phyloP scores from a whole-genome alignment of 345 rosid species.

The Populus alba region DNA sequence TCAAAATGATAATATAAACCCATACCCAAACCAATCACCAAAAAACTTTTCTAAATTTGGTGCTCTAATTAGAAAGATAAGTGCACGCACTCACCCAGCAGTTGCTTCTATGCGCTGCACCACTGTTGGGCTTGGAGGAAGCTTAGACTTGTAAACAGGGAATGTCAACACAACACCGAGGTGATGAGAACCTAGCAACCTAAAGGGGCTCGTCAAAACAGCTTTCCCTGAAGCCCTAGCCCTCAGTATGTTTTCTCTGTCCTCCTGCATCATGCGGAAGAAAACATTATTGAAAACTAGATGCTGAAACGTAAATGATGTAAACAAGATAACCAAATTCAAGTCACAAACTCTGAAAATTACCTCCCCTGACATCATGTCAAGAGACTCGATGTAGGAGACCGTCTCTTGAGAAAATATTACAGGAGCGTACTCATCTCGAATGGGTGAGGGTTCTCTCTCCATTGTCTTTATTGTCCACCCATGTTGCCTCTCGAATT shows the following conservation, averaged over 20 bases:
- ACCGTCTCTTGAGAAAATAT: slow-evolving; percentile 90
- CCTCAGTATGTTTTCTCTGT: slow-evolving; percentile 81
- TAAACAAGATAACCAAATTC: background rate
- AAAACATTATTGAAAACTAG: slow-evolving; percentile 8
- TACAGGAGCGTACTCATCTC: slow-evolving; percentile 97
- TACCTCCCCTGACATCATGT: slow-evolving; percentile 99
- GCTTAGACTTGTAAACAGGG: slow-evolving; percentile 88
- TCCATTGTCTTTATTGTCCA: slow-evolving; percentile 95
- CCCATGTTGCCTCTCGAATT: slow-evolving; percentile 75
- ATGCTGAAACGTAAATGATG: background rate
- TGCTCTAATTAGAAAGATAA: background rate
- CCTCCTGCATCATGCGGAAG: slow-evolving; percentile 57
- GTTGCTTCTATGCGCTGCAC: slow-evolving; percentile 76
- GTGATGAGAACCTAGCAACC: slow-evolving; percentile 86
- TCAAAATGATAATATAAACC: background rate
- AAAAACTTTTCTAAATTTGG: background rate
- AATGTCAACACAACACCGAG: slow-evolving; percentile 98
- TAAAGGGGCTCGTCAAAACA: slow-evolving; percentile 89
- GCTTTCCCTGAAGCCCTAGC: slow-evolving; percentile 94
- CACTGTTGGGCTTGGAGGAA: slow-evolving; percentile 58
- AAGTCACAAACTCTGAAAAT: slow-evolving; percentile 5
- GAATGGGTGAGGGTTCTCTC: slow-evolving; percentile 71
- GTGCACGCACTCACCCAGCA: slow-evolving; percentile 58
- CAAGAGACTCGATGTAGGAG: slow-evolving; percentile 85
- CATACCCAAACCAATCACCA: background rate